Base-by-base conservation (phyloP, 371 early-diverging fungal genomes). In the Mortierella sp. region DNA sequence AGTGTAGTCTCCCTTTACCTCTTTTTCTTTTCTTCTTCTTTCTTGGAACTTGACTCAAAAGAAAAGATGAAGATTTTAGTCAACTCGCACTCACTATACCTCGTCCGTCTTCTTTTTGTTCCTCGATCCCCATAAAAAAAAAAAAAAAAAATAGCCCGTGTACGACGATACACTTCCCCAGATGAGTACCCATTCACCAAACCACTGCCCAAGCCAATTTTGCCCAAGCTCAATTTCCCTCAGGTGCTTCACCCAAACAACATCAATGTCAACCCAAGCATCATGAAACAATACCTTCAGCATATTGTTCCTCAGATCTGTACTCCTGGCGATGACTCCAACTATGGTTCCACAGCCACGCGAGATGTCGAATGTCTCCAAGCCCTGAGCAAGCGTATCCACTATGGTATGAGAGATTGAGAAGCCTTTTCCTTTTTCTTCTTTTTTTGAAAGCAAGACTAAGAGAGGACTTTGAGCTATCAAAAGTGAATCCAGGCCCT, bases 141-240 rank as follows among this genome's bases (percentile, higher is more conserved):
- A n/a, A n/a, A n/a, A n/a, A n/a, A n/a, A n/a, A n/a, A n/a, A n/a
- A 9, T 75, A 94, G 97, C 97, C 72, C 92, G 93, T 68, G 97
- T 94, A 18, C 90, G 97, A 45, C 87, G 97, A 69, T 97, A 73
- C 59, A 64, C 72, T 60, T 92, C 93, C 52, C 98, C 98, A 15
- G 99, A 98, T 83, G 98, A 98, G 71, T 96, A 96, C 81, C 96
- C 99, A 0, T 98, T 98, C 77, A 94, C 95, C 7, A 66, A 72
- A 26, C 86, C 88, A 21, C 86, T 97, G 5, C 97, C 97, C 11
- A 87, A 88, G 1, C 97, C 99, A 12, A 89, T 97, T 61, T 86
- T 98, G 9, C 94, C 96, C 16, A 82, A 90, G 6, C 84, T 98
- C 14, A 84, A 91, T 16, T 97, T 88, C 70, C 95, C 95, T 6